Evolutionary conservation across 306 rosid genomes (phyloP).

Genomic region (Hippophae rhamnoides): DNA sequence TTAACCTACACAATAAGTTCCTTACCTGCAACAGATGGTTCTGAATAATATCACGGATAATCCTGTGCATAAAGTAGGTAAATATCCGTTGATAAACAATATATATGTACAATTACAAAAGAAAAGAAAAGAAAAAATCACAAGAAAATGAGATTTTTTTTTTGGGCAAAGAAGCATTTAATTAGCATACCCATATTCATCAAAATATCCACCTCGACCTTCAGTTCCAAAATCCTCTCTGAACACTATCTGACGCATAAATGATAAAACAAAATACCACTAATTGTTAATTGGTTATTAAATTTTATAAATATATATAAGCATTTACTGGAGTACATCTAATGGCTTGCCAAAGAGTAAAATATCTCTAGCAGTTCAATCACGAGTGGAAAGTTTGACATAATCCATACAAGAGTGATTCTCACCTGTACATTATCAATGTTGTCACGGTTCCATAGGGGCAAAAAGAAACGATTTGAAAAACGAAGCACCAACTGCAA

Average conservation of each 20-base stretch:
- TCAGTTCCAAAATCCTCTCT: slow-evolving; percentile 98
- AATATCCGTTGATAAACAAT: not conserved
- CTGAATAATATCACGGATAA: slow-evolving; percentile 93
- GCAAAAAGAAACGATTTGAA: slow-evolving; percentile 83
- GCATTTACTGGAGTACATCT: too few relatives aligned
- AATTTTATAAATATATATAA: too few relatives aligned
- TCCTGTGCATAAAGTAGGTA: slow-evolving; percentile 38
- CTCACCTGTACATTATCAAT: slow-evolving; percentile 87
- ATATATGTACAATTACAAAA: not conserved
- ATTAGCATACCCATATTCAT: slow-evolving; percentile 74
- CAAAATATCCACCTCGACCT: slow-evolving; percentile 99
- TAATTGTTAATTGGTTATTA: too few relatives aligned
- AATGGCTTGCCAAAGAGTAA: too few relatives aligned
- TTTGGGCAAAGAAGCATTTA: not conserved
- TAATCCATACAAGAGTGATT: slow-evolving; percentile 11
- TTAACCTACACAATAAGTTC: slow-evolving; percentile 13
- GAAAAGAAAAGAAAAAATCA: too few relatives aligned
- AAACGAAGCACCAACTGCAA: slow-evolving; percentile 96
- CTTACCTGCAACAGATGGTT: slow-evolving; percentile 92
- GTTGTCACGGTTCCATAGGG: slow-evolving; percentile 98
- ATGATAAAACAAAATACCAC: not conserved
- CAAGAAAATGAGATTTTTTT: not conserved
- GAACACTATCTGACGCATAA: slow-evolving; percentile 71
- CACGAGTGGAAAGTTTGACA: not conserved
- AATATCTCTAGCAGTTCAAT: not conserved